Conservation (phyloP, 176 grass and related monocot genomes). For the Musa itinerans region DNA sequence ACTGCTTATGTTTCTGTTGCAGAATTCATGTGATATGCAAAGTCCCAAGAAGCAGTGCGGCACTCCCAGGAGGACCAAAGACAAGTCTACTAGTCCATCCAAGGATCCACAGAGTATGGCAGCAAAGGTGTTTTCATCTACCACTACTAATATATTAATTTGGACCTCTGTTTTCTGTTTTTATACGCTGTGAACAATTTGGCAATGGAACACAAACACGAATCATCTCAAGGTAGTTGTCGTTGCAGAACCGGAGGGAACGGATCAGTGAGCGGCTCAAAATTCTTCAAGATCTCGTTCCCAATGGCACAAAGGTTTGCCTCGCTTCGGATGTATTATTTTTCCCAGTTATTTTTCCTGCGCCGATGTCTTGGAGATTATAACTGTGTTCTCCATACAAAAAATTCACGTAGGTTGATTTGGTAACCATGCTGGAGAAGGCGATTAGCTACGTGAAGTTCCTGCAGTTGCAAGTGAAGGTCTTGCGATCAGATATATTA, state of each 20-base stretch:
- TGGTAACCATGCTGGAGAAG: slow-evolving; percentile 98
- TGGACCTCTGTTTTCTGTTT: not conserved
- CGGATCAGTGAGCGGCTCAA: slow-evolving; percentile 78
- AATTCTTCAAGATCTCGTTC: slow-evolving; percentile 83
- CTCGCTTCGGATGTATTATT: too few relatives aligned
- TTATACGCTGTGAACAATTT: not conserved
- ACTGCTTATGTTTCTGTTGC: not conserved
- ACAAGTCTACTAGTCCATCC: slow-evolving; percentile 33
- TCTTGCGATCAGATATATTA: not conserved
- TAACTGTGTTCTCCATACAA: not conserved
- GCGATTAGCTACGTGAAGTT: slow-evolving; percentile 96
- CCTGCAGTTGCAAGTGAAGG: slow-evolving; percentile 93
- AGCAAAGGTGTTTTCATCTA: slow-evolving; percentile 52
- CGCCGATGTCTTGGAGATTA: not conserved
- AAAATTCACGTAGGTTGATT: slow-evolving; percentile 50
- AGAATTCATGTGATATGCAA: slow-evolving; percentile 36
- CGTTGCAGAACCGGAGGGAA: slow-evolving; percentile 62
- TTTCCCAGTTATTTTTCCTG: not conserved
- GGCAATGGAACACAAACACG: too few relatives aligned
- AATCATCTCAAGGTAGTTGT: not conserved
- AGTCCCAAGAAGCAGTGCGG: slow-evolving; percentile 67
- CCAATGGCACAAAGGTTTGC: slow-evolving; percentile 81
- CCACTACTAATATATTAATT: not conserved
- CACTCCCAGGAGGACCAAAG: slow-evolving; percentile 61
- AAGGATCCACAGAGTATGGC: slow-evolving; percentile 64